Conservation (phyloP, 164 flowering plant genomes). For the Vitis rotundifolia region DNA sequence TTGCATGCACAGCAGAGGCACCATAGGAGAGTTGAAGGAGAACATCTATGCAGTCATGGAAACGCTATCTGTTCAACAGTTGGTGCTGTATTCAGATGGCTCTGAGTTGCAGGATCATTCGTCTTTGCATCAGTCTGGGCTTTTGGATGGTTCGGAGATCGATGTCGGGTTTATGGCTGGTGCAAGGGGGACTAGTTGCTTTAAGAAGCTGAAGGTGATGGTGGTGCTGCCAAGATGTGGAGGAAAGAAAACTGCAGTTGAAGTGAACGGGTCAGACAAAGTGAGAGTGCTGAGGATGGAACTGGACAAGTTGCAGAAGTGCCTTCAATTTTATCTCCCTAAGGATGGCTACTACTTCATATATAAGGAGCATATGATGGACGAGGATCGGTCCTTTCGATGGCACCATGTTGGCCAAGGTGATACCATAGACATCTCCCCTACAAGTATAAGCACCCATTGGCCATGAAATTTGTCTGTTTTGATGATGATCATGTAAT, state of each 20-base stretch:
- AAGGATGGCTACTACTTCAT: constrained; percentile 75
- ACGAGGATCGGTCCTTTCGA: constrained; percentile 63
- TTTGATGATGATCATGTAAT: no score
- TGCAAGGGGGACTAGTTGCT: no score
- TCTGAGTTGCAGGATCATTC: constrained; percentile 45
- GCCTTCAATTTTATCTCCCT: constrained; percentile 48
- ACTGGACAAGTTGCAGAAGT: constrained; percentile 45
- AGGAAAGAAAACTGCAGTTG: constrained; percentile 58
- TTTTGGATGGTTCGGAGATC: constrained; percentile 42
- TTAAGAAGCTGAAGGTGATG: constrained; percentile 53
- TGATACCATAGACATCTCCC: constrained; percentile 72
- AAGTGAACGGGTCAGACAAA: constrained; percentile 52
- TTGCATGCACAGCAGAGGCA: constrained; percentile 36
- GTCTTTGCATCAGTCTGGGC: constrained; percentile 29
- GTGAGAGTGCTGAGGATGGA: constrained; percentile 67
- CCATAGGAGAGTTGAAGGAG: constrained; percentile 42
- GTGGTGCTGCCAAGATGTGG: constrained; percentile 47
- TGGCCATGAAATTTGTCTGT: no score
- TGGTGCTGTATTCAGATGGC: constrained; percentile 26
- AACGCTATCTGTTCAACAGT: constrained; percentile 20
- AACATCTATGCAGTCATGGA: constrained; percentile 44
- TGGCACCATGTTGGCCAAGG: constrained; percentile 73
- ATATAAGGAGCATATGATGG: constrained; percentile 78
- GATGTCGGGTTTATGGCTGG: constrained; percentile 19
- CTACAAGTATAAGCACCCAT: no score